Conservation (phyloP, 2,329 filamentous ascomycete genomes). For the Diaporthe helianthi region DNA sequence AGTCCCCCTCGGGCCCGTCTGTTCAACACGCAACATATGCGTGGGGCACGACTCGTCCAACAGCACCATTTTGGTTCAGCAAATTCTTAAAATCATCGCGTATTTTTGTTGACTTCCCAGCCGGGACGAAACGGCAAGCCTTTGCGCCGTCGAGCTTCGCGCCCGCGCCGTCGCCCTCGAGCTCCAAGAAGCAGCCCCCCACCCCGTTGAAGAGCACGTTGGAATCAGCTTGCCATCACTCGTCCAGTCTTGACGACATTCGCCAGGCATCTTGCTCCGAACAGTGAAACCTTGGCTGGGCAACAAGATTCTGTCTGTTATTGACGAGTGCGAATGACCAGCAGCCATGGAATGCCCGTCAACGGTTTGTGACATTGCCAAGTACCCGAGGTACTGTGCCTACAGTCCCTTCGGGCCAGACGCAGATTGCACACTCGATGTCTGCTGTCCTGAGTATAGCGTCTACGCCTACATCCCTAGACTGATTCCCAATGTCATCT, state of each 20-base stretch:
- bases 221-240: neutral
- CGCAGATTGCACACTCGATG: slow-evolving; percentile 57
- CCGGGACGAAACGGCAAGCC: neutral
- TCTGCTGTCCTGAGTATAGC: slow-evolving; percentile 54
- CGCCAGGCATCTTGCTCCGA: neutral
- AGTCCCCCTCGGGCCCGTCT: neutral
- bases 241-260: neutral
- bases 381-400: neutral
- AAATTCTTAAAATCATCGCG: neutral
- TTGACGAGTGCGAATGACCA: neutral
- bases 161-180: neutral
- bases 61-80: neutral
- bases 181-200: neutral
- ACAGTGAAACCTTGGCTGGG: neutral
- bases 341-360: slow-evolving; percentile 8
- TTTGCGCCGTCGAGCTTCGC: neutral
- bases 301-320: neutral
- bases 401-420: slow-evolving; percentile 50
- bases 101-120: neutral
- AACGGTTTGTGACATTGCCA: neutral
- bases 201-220: neutral
- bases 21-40: neutral
- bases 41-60: neutral
- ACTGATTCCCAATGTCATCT: slow-evolving; percentile 50
- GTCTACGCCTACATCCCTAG: slow-evolving; percentile 56